Evolutionary conservation across 2,329 filamentous ascomycete genomes (phyloP).

Genomic region (Colletotrichum sp.): DNA sequence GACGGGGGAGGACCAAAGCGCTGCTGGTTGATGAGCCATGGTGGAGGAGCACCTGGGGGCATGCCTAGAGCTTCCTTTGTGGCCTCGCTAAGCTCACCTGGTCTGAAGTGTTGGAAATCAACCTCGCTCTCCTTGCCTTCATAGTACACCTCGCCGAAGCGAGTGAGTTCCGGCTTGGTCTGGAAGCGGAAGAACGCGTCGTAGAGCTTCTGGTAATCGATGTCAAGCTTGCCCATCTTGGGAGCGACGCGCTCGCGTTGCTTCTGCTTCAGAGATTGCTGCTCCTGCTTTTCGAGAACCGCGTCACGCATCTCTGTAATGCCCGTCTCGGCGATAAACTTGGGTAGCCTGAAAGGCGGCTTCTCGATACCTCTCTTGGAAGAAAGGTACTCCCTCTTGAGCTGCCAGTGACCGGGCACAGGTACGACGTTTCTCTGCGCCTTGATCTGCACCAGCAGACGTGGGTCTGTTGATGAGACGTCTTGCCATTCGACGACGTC

Average conservation of each 20-base stretch:
- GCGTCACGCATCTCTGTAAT: constrained; percentile 99
- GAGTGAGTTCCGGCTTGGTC: constrained; percentile 90
- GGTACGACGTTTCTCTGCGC: constrained; percentile 94
- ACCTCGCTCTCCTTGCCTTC: constrained; percentile 99
- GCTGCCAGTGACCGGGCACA: constrained; percentile 90
- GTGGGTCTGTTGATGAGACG: constrained; percentile 86
- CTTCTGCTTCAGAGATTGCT: constrained; percentile 91
- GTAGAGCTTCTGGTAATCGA: constrained; percentile 98
- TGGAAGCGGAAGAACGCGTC: constrained; percentile 99
- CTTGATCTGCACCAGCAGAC: constrained; percentile 91
- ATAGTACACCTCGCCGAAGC: constrained; percentile 99
- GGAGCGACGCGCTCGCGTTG: constrained; percentile 92
- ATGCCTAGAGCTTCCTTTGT: constrained; percentile 94
- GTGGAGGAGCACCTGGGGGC: constrained; percentile 88
- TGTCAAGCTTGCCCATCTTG: constrained; percentile 96
- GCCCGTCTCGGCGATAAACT: constrained; percentile 96
- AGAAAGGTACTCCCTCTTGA: constrained; percentile 96
- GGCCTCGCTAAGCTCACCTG: constrained; percentile 88
- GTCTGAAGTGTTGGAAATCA: constrained; percentile 86
- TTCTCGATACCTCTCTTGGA: constrained; percentile 98
- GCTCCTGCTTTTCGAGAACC: constrained; percentile 92
- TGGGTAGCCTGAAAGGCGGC: constrained; percentile 87
- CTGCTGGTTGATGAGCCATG: constrained; percentile 98
- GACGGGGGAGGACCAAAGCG: constrained; percentile 91
- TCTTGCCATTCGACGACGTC: constrained; percentile 99